Conservation (phyloP, 768 basidiomycete species). For the Tylopilus felleus region DNA sequence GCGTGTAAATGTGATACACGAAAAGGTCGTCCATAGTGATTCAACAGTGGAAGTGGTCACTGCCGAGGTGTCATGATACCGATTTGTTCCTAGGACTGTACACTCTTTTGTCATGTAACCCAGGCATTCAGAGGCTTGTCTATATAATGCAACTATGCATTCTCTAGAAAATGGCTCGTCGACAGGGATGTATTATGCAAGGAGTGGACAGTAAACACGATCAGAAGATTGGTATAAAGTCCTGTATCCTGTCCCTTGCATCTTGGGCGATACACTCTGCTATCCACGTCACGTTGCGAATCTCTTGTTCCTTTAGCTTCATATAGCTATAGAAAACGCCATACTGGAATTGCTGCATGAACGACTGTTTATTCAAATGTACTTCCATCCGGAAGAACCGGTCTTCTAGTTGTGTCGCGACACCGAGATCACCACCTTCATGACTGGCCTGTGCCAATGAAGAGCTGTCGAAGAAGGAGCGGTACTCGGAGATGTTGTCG, state of each 20-base stretch:
- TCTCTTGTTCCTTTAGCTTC: conserved; percentile 90
- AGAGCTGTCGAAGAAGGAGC: conserved; percentile 77
- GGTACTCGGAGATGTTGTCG: conserved; percentile 88
- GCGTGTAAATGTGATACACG: not conserved
- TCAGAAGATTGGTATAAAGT: conserved; percentile 91
- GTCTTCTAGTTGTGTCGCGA: conserved; percentile 78
- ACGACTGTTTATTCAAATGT: conserved; percentile 88
- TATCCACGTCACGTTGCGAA: conserved; percentile 88
- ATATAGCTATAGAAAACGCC: conserved; percentile 91
- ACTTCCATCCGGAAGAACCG: conserved; percentile 94
- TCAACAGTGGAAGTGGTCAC: not conserved
- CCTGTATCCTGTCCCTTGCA: conserved; percentile 91
- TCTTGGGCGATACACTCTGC: conserved; percentile 98
- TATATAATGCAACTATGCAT: not conserved
- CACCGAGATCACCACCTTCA: conserved; percentile 42
- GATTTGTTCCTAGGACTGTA: not conserved
- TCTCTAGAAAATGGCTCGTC: not conserved
- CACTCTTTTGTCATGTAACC: not conserved
- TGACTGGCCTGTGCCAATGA: conserved; percentile 31
- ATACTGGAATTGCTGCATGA: conserved; percentile 96
- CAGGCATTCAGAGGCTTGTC: not conserved
- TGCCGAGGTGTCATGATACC: conserved; percentile 5
- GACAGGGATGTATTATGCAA: conserved; percentile 6
- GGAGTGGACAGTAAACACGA: conserved; percentile 1
- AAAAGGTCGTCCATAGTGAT: conserved; percentile 9